Percentiles rank a stretch among this genome's conserved stretches.
These are phyloP conservation scores for Ilex aquifolium DNA, from an alignment of 257 asterid species.

Conservation along the genomic window DNA sequence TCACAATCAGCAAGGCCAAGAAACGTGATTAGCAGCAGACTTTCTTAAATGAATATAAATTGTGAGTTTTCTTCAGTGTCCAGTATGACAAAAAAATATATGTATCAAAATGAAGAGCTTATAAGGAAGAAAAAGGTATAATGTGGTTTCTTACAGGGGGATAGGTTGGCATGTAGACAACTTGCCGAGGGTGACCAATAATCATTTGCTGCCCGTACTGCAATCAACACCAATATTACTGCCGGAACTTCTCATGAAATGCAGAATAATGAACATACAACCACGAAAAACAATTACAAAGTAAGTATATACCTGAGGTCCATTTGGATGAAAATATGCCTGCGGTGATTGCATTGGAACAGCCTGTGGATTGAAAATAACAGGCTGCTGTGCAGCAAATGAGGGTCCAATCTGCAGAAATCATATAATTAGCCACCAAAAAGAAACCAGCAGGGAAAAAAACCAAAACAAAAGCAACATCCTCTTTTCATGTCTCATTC, in stretches of 20 bases:
- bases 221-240: constrained; percentile 2
- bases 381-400: constrained; percentile 62
- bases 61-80: too few species aligned
- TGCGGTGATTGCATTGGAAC: constrained; percentile 44
- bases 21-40: too few species aligned
- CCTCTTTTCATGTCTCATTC: too few species aligned
- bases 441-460: too few species aligned
- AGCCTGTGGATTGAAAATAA: constrained; percentile 73
- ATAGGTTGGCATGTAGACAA: constrained; percentile 76
- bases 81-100: not conserved
- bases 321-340: constrained; percentile 79
- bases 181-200: constrained; percentile 82
- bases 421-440: constrained; percentile 7
- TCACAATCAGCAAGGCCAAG: too few species aligned
- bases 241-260: not conserved
- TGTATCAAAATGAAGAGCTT: not conserved
- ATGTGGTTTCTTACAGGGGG: constrained; percentile 54
- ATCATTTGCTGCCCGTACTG: constrained; percentile 94
- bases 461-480: too few species aligned
- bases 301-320: constrained; percentile 70
- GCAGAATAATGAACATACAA: not conserved
- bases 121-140: constrained; percentile 1
- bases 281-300: not conserved
- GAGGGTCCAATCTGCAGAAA: constrained; percentile 66
- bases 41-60: too few species aligned